Percentiles rank a stretch among this genome's conserved stretches.
These are phyloP conservation scores for Rhodosporidiobolus sp. DNA, from an alignment of 768 basidiomycete genomes.

Conservation along the genomic window DNA sequence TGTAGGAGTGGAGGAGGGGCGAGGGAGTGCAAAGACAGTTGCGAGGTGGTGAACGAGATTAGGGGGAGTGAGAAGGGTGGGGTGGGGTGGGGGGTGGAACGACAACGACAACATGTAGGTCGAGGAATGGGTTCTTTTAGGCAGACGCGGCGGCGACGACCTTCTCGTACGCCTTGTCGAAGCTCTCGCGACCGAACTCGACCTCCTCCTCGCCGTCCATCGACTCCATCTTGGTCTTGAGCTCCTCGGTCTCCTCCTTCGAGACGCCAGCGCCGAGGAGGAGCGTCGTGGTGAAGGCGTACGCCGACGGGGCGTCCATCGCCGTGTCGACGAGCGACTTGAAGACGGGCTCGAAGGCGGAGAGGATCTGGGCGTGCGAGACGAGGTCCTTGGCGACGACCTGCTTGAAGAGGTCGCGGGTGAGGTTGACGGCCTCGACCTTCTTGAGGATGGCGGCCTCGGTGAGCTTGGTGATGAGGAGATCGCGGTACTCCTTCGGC, in stretches of 20 bases:
- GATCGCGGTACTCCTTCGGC: constrained; percentile 61
- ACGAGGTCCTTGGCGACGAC: constrained; percentile 63
- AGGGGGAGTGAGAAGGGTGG: not conserved
- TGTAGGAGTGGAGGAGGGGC: not conserved
- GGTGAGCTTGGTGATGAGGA: constrained; percentile 72
- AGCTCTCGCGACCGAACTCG: constrained; percentile 25
- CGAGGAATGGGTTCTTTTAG: no score
- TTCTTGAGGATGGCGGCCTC: constrained; percentile 74
- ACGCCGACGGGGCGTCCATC: constrained; percentile 85
- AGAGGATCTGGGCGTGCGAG: constrained; percentile 58
- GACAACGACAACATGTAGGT: no score
- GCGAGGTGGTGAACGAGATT: not conserved
- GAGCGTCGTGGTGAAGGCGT: constrained; percentile 57
- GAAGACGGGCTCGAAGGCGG: constrained; percentile 66
- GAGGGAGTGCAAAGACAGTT: not conserved
- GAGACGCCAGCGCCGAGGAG: constrained; percentile 22
- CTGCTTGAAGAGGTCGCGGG: constrained; percentile 68
- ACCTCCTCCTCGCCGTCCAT: constrained; percentile 40
- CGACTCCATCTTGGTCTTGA: constrained; percentile 31
- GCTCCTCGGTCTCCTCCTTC: constrained; percentile 19
- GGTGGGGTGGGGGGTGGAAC: no score
- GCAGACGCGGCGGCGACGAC: constrained; percentile 2
- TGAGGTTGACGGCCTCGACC: constrained; percentile 71
- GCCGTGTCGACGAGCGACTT: constrained; percentile 83
- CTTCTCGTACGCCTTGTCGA: constrained; percentile 20